phyloP scores from a whole-genome alignment of 768 basidiomycete species.

The Kwoniella sp. region DNA sequence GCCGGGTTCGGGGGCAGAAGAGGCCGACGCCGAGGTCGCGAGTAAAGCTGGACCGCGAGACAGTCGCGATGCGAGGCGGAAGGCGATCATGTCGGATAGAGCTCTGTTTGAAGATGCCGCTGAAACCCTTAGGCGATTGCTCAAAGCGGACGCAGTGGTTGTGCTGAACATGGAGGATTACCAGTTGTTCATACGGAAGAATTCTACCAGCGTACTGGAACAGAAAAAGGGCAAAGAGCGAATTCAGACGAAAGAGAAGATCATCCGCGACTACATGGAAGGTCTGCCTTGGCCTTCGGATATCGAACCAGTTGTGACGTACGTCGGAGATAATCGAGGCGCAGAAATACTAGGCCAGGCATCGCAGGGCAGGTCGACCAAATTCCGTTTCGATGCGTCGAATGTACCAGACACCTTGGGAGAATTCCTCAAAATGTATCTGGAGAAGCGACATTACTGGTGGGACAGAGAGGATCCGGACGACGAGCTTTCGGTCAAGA shows the following conservation, averaged over 20 bases:
- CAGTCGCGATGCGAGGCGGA: constrained; percentile 28
- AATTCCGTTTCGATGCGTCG: constrained; percentile 22
- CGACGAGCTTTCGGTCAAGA: constrained; percentile 25
- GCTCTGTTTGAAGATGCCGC: constrained; percentile 40
- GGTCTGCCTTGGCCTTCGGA: constrained; percentile 40
- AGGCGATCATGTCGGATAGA: constrained; percentile 23
- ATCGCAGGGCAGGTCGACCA: neutral
- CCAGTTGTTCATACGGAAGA: constrained; percentile 38
- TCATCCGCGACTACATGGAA: constrained; percentile 31
- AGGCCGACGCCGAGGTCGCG: neutral
- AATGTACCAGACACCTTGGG: constrained; percentile 19
- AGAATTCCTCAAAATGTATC: constrained; percentile 29
- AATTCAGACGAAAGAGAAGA: constrained; percentile 20
- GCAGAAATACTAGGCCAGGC: constrained; percentile 26
- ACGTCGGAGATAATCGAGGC: constrained; percentile 12
- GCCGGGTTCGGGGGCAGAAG: neutral
- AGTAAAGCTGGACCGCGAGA: constrained; percentile 41
- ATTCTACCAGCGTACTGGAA: constrained; percentile 5
- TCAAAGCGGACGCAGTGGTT: constrained; percentile 44
- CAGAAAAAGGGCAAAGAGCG: constrained; percentile 19
- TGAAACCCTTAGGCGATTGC: constrained; percentile 33
- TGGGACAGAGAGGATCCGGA: constrained; percentile 35
- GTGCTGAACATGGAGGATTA: constrained; percentile 47
- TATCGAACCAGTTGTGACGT: constrained; percentile 42
- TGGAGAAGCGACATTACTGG: constrained; percentile 40